Evolutionary conservation across 2,329 filamentous ascomycete genomes (phyloP).

Genomic region (Diaporthe eres): DNA sequence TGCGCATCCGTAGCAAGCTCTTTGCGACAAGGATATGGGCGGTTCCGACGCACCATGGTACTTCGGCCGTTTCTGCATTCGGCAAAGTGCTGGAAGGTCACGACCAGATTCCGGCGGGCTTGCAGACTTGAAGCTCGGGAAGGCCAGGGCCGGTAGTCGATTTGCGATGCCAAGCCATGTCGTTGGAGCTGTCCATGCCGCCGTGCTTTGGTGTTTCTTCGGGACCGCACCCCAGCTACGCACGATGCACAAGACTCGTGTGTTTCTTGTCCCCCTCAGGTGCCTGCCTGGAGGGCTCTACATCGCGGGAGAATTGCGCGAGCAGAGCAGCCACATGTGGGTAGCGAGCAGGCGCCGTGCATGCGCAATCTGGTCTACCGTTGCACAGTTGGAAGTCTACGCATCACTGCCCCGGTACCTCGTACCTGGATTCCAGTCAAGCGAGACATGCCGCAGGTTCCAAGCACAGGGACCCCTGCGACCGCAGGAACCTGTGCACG

Average conservation of each 20-base stretch:
- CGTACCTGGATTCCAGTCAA: constrained; percentile 23
- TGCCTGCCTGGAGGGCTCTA: background rate
- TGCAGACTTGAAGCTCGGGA: constrained; percentile 30
- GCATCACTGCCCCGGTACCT: constrained; percentile 16
- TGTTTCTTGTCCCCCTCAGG: too few species aligned
- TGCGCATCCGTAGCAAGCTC: constrained; percentile 27
- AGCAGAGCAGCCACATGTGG: background rate
- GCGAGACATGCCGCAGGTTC: constrained; percentile 24
- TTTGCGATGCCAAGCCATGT: constrained; percentile 30
- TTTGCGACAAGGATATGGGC: constrained; percentile 32
- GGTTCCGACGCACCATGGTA: constrained; percentile 8
- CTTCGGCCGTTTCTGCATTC: constrained; percentile 34
- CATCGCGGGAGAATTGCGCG: background rate
- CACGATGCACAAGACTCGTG: background rate
- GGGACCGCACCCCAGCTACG: background rate
- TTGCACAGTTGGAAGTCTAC: constrained; percentile 9
- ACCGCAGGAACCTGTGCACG: constrained; percentile 18
- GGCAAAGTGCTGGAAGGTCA: constrained; percentile 32
- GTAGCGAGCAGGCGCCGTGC: too few species aligned
- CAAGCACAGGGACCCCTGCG: constrained; percentile 8
- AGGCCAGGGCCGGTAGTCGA: constrained; percentile 32
- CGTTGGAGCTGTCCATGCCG: constrained; percentile 17
- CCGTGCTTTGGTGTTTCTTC: constrained; percentile 16
- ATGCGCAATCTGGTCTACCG: background rate
- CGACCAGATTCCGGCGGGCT: constrained; percentile 23